Conservation (phyloP, 306 rosid genomes). For the Carpinus fangiana region DNA sequence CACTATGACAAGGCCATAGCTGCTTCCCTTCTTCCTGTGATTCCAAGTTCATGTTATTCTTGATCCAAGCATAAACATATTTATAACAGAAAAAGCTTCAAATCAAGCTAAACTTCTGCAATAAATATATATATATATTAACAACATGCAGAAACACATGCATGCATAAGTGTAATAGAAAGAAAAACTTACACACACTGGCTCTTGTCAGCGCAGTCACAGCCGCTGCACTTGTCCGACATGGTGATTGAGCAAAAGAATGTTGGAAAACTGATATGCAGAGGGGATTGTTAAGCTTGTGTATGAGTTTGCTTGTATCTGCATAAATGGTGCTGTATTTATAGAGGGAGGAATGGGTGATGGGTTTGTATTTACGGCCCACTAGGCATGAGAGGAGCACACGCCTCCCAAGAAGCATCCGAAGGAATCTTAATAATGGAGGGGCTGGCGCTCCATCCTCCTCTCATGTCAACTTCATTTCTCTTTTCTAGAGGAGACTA, state of each 20-base stretch:
- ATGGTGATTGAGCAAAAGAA: constrained; percentile 40
- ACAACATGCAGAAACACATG: too few relatives aligned
- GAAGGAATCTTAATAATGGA: constrained; percentile 57
- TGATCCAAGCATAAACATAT: background rate
- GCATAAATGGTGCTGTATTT: constrained; percentile 40
- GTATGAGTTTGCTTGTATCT: constrained; percentile 33
- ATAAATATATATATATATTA: too few relatives aligned
- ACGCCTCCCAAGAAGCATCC: constrained; percentile 39
- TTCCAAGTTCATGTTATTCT: constrained; percentile 6
- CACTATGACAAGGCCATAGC: constrained; percentile 49
- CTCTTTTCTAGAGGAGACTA: constrained; percentile 13
- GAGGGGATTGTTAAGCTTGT: constrained; percentile 19
- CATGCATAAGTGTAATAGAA: background rate
- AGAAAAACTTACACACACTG: constrained; percentile 57
- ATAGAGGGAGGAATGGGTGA: constrained; percentile 41
- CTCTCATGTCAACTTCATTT: constrained; percentile 62
- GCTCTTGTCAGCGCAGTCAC: constrained; percentile 64
- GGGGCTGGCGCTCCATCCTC: constrained; percentile 41
- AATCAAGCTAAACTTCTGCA: too few relatives aligned
- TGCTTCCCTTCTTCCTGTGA: constrained; percentile 79
- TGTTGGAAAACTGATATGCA: constrained; percentile 12
- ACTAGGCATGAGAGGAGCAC: constrained; percentile 38
- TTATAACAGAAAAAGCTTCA: too few relatives aligned
- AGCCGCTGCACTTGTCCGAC: constrained; percentile 56
- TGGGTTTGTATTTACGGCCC: background rate